These are phyloP conservation scores for Wickerhamomyces sp. DNA, from an alignment of 1,139 yeast genomes.

Conservation along the genomic window DNA sequence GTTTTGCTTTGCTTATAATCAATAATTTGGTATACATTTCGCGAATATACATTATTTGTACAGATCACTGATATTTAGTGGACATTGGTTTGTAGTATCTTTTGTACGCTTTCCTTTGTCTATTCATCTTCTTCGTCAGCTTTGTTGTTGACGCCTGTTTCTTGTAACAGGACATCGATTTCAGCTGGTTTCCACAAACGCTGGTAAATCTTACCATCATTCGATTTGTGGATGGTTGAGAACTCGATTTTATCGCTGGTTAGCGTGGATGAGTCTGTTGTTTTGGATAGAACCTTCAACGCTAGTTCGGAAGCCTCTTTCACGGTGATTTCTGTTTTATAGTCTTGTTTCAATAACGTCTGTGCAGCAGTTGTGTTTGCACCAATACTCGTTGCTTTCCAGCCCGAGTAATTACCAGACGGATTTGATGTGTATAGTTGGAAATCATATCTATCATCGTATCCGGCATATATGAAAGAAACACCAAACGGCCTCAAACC, in stretches of 20 bases:
- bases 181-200: slow-evolving; percentile 79
- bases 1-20: no score
- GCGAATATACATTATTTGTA: no score
- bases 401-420: slow-evolving; percentile 94
- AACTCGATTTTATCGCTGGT: slow-evolving; percentile 88
- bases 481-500: slow-evolving; percentile 99
- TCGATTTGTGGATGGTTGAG: slow-evolving; percentile 62
- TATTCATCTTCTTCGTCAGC: slow-evolving; percentile 41
- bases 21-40: no score
- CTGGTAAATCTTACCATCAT: slow-evolving; percentile 51
- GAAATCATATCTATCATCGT: slow-evolving; percentile 84
- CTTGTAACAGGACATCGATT: slow-evolving; percentile 68
- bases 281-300: slow-evolving; percentile 85
- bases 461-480: slow-evolving; percentile 92
- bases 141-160: slow-evolving; percentile 62
- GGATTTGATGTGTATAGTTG: slow-evolving; percentile 96
- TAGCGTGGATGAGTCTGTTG: slow-evolving; percentile 85
- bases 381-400: slow-evolving; percentile 98
- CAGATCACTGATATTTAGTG: no score
- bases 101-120: no score
- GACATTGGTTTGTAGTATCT: no score
- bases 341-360: slow-evolving; percentile 91
- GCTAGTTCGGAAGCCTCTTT: slow-evolving; percentile 86
- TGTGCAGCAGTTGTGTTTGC: slow-evolving; percentile 97
- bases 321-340: slow-evolving; percentile 73